Evolutionary conservation across 2,329 filamentous ascomycete species (phyloP).

Genomic region (Fusarium praegraminearum): DNA sequence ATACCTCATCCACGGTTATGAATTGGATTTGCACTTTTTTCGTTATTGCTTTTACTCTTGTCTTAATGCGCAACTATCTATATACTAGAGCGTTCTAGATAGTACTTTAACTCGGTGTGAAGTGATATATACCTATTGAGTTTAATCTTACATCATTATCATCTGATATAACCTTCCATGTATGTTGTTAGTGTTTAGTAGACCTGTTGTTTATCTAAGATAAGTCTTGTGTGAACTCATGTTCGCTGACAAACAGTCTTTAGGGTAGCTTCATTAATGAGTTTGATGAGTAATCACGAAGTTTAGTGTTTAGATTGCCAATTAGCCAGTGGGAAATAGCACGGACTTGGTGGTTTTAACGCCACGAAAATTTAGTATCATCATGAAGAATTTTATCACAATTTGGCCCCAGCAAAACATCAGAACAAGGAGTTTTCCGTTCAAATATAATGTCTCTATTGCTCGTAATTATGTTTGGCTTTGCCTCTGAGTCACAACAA

Average conservation of each 20-base stretch:
- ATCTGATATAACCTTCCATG: too few species aligned
- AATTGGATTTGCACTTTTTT: not conserved
- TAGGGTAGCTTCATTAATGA: not conserved
- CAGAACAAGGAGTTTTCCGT: rapidly evolving
- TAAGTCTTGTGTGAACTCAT: too few species aligned
- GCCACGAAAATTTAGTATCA: not conserved
- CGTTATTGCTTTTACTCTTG: too few species aligned
- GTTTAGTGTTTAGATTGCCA: not conserved
- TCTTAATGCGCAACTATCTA: too few species aligned
- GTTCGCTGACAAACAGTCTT: not conserved
- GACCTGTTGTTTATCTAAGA: rapidly evolving
- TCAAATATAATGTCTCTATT: rapidly evolving
- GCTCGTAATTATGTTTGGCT: rapidly evolving
- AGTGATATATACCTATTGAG: too few species aligned
- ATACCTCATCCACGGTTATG: slow-evolving; percentile 22
- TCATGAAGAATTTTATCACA: not conserved
- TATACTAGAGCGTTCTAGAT: too few species aligned
- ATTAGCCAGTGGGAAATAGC: not conserved
- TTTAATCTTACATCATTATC: too few species aligned
- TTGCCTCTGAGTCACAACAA: not conserved
- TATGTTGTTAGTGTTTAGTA: too few species aligned
- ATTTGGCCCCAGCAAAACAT: not conserved
- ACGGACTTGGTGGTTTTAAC: not conserved
- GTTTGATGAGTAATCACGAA: not conserved
- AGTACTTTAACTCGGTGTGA: too few species aligned